Conservation (phyloP, 768 basidiomycete species). For the Podaxis pistillaris region DNA sequence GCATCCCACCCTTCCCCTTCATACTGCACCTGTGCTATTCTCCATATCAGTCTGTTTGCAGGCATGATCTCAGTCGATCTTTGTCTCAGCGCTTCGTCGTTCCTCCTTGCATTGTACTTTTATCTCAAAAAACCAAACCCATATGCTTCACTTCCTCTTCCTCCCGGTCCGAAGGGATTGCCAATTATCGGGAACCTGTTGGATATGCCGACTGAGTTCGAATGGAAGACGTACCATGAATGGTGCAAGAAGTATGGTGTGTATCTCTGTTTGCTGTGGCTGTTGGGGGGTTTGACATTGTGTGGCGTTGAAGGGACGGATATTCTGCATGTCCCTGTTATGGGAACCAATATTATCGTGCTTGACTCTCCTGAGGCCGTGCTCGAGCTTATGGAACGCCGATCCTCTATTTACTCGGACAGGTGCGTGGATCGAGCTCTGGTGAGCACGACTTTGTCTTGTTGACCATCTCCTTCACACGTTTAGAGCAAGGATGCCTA, state of each 20-base stretch:
- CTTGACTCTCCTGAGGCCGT: conserved; percentile 37
- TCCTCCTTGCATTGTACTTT: conserved; percentile 21
- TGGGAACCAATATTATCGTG: conserved; percentile 26
- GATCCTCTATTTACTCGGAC: conserved; percentile 40
- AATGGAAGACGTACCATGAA: conserved; percentile 36
- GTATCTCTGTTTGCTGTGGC: background rate
- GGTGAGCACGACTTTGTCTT: background rate
- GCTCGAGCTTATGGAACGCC: conserved; percentile 40
- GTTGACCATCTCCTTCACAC: background rate
- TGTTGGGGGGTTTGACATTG: too few relatives aligned
- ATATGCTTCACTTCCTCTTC: conserved; percentile 24
- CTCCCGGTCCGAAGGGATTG: conserved; percentile 41
- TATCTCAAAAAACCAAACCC: conserved; percentile 16
- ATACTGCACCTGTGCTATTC: background rate
- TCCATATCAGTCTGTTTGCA: background rate
- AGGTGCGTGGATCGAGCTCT: conserved; percentile 18
- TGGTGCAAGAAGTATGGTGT: conserved; percentile 39
- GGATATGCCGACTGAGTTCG: conserved; percentile 35
- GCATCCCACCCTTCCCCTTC: too few relatives aligned
- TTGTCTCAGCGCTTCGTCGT: conserved; percentile 13
- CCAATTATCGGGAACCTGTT: conserved; percentile 40
- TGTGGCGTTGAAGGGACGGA: conserved; percentile 22
- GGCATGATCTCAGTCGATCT: conserved; percentile 17
- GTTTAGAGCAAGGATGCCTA: conserved; percentile 18
- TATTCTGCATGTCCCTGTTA: conserved; percentile 27